These are phyloP conservation scores for Talaromyces thailandensis DNA, from an alignment of 495 filamentous ascomycete species.

Conservation along the genomic window DNA sequence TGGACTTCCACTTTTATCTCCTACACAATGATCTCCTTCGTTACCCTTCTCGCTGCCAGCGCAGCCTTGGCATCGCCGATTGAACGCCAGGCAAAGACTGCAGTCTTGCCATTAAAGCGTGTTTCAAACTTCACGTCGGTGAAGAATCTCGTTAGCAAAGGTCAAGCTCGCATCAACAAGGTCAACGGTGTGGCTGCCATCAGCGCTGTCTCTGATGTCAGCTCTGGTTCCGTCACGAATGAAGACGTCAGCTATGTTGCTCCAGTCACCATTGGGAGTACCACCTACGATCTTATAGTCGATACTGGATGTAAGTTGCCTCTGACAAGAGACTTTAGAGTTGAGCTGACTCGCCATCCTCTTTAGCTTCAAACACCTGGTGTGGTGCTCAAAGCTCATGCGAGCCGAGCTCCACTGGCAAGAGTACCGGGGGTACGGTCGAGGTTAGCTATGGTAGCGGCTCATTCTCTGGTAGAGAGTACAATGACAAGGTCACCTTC, in stretches of 20 bases:
- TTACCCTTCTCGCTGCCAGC: neutral
- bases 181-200: neutral
- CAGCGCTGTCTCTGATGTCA: neutral
- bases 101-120: neutral
- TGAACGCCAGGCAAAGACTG: neutral
- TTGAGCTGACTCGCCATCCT: neutral
- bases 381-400: slow-evolving; percentile 1
- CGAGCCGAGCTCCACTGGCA: neutral
- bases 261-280: neutral
- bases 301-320: neutral
- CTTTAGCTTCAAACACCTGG: slow-evolving; percentile 1
- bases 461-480: neutral
- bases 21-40: neutral
- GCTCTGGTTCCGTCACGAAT: neutral
- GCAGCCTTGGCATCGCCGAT: neutral
- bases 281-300: neutral
- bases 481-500: neutral
- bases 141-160: neutral
- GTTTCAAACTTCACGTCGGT: neutral
- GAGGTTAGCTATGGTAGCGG: neutral
- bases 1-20: neutral
- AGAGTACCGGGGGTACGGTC: neutral
- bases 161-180: neutral
- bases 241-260: slow-evolving; percentile 1
- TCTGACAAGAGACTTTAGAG: neutral